These are phyloP conservation scores for Trichosporon ovoides DNA, from an alignment of 1,284 basidiomycete genomes.

Conservation along the genomic window DNA sequence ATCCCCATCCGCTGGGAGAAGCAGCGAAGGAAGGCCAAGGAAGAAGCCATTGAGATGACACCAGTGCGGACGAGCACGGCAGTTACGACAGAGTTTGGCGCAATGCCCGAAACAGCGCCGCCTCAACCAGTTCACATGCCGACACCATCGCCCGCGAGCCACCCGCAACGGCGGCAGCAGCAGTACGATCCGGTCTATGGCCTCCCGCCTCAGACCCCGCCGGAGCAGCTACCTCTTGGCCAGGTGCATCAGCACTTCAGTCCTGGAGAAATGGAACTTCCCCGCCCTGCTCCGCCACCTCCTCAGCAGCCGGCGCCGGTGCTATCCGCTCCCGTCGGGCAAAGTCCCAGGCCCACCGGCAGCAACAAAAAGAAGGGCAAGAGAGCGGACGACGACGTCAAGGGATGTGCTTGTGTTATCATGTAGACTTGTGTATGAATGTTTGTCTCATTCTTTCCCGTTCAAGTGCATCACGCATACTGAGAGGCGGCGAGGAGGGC, in stretches of 20 bases:
- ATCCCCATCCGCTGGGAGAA: constrained; percentile 41
- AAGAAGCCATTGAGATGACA: constrained; percentile 3
- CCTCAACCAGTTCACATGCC: background rate
- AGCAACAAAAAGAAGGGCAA: constrained; percentile 6
- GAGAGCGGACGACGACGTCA: constrained; percentile 17
- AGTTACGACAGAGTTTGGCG: constrained; percentile 10
- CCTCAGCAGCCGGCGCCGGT: background rate
- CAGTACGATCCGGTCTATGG: background rate
- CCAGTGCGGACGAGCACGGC: constrained; percentile 1
- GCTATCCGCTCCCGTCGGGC: background rate
- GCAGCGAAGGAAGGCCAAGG: background rate
- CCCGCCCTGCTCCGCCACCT: background rate
- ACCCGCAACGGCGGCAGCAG: background rate
- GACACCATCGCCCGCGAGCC: background rate
- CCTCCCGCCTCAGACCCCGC: background rate
- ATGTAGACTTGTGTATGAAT: constrained; percentile 14
- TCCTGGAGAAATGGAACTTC: constrained; percentile 1
- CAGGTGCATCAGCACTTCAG: background rate
- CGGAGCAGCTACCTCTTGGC: background rate
- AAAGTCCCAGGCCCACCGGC: background rate
- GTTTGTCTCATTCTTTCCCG: background rate
- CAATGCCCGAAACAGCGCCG: background rate
- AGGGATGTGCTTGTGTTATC: constrained; percentile 18
- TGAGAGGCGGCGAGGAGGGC: background rate
- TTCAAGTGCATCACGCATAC: background rate